Evolutionary conservation across 139 green algal genomes (phyloP), one percentile per base, ranked within the genome.

Genomic region (Chlamydomonas sp.): DNA sequence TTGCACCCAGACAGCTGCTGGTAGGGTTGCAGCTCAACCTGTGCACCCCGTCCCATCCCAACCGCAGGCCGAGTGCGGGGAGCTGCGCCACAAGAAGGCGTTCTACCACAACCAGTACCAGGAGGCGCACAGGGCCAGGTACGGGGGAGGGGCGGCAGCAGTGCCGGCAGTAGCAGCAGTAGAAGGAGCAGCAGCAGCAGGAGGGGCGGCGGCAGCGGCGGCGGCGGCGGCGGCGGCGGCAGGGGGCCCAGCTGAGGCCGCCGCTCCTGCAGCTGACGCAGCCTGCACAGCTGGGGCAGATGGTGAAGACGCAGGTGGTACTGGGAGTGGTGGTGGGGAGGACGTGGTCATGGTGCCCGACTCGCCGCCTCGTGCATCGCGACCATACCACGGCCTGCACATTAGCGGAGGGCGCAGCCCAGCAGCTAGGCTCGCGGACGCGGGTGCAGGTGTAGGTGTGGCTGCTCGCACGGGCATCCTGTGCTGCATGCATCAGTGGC

Each of bases 91-190:
- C 20, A 80, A 81, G 9, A 85, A 76, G 59, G 16, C 78, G 31
- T 79, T 79, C 68, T 77, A 66, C 61, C 78, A 85, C n/a, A 85
- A 79, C 78, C 73, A 89, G 79, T 88, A 68, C 73, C n/a, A 82
- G 83, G 74, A 88, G 74, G 83, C 63, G 7, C 59, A 5, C 20
- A 78, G 62, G 49, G 17, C 80, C 74, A 77, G 57, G 83, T 31
- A 49, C 17, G 66, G 88, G 67, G 17, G 5, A 61, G 63, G 20
- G 73, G 10, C 67, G 20, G 68, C 31, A 59, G 63, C n/a, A 85
- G 85, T 20, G 63, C 12, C 75, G 78, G 84, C 58, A 15, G 17
- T 75, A 79, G 85, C 61, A 84, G 63, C 63, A 12, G 57, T 20
- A 12, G 57, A 20, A 63, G 66, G 60, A 74, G 68, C 77, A 77